phyloP scores from a whole-genome alignment of 1,284 basidiomycete genomes.

The Trichosporon coremiiforme region DNA sequence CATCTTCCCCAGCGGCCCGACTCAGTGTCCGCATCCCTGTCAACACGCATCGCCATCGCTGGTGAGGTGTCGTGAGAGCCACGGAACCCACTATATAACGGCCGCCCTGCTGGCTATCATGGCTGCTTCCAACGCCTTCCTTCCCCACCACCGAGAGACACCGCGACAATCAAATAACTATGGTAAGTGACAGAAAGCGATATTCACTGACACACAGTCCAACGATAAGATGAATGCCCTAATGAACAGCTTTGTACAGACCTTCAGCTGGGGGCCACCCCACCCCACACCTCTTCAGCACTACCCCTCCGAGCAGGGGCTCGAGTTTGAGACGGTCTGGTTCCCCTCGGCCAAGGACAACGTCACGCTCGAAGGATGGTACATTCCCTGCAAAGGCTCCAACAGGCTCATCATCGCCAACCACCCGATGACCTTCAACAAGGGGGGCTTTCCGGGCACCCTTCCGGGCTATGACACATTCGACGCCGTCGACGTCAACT shows the following conservation, averaged over 20 bases:
- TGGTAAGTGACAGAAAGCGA: not conserved
- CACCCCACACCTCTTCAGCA: conserved; percentile 11
- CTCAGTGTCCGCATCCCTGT: too few relatives aligned
- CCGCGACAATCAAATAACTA: not conserved
- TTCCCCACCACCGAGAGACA: too few relatives aligned
- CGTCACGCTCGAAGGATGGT: conserved; percentile 22
- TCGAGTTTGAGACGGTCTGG: conserved; percentile 19
- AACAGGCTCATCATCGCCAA: conserved; percentile 22
- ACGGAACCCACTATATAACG: too few relatives aligned
- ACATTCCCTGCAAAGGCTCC: conserved; percentile 17
- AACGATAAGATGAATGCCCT: not conserved
- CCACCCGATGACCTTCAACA: conserved; percentile 27
- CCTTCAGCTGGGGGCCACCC: not conserved
- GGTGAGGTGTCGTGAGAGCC: too few relatives aligned
- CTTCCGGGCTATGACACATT: conserved; percentile 1
- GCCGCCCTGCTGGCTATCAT: too few relatives aligned
- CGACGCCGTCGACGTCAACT: conserved; percentile 21
- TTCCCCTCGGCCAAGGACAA: conserved; percentile 17
- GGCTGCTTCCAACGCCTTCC: too few relatives aligned
- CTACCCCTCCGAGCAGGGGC: conserved; percentile 19
- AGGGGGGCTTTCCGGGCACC: conserved; percentile 21
- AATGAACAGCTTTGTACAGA: not conserved
- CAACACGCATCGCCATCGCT: too few relatives aligned
- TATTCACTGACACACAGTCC: not conserved
- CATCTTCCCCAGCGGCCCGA: not conserved